Percentiles rank a stretch among this genome's conserved stretches.
Evolutionary conservation across 495 filamentous ascomycete species (phyloP).

Genomic region (Podospora anserina): DNA sequence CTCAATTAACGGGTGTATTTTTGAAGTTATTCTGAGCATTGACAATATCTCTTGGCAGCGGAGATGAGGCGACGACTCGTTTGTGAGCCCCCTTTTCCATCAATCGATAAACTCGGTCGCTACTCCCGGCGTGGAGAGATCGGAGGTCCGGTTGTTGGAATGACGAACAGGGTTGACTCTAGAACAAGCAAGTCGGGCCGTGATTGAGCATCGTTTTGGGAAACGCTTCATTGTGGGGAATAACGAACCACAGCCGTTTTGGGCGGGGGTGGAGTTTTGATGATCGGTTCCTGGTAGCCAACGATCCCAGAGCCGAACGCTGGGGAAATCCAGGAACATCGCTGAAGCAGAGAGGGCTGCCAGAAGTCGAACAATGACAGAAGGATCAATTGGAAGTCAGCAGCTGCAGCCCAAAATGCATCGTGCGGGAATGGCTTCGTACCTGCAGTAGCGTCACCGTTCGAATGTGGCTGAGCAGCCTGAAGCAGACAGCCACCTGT

Average conservation of each 20-base stretch:
- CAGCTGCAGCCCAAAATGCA: neutral
- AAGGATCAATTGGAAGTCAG: neutral
- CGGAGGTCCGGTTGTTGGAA: neutral
- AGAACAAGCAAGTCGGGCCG: constrained; percentile 11
- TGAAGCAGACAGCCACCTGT: constrained; percentile 16
- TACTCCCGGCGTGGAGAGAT: neutral
- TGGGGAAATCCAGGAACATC: constrained; percentile 3
- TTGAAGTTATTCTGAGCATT: neutral
- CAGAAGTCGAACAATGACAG: neutral
- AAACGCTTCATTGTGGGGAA: constrained; percentile 15
- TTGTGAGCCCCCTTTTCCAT: neutral
- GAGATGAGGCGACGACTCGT: neutral
- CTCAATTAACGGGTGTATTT: neutral
- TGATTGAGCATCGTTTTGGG: constrained; percentile 6
- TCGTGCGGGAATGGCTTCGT: constrained; percentile 9
- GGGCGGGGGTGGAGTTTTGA: neutral
- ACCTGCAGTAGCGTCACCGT: constrained; percentile 26
- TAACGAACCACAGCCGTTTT: neutral
- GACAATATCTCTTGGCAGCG: neutral
- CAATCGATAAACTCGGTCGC: neutral
- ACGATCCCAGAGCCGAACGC: constrained; percentile 7
- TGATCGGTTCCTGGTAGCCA: neutral
- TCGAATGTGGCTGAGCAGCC: constrained; percentile 22
- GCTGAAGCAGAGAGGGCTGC: constrained; percentile 10
- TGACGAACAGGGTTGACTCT: neutral